These are phyloP conservation scores for Yarrowia keelungensis DNA, from an alignment of 805 yeast genomes.

Conservation along the genomic window DNA sequence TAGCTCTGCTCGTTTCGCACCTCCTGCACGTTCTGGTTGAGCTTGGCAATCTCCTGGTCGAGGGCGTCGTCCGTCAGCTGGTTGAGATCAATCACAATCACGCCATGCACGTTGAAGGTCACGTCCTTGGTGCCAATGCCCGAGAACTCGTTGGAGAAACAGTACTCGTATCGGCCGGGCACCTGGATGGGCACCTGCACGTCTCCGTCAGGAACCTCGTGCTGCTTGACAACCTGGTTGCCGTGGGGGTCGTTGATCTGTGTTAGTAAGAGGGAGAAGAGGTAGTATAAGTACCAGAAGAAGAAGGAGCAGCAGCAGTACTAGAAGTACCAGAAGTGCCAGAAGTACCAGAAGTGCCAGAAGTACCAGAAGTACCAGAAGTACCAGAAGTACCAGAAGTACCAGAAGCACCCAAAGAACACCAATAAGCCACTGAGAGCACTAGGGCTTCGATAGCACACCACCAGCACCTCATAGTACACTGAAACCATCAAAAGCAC, in stretches of 20 bases:
- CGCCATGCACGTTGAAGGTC: slow-evolving; percentile 93
- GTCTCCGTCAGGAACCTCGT: slow-evolving; percentile 80
- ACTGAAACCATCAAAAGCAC: no score
- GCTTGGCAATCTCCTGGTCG: slow-evolving; percentile 80
- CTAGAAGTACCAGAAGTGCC: no score
- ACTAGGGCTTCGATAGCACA: no score
- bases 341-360: no score
- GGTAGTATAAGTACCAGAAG: no score
- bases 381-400: no score
- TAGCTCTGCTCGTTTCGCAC: slow-evolving; percentile 90
- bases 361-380: no score
- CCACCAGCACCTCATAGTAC: no score
- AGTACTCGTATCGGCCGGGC: slow-evolving; percentile 80
- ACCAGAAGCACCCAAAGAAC: no score
- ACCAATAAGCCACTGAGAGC: no score
- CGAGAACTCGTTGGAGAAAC: slow-evolving; percentile 88
- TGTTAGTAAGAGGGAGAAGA: background rate
- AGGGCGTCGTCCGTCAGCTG: slow-evolving; percentile 78
- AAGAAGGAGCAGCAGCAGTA: no score
- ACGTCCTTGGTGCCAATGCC: slow-evolving; percentile 82
- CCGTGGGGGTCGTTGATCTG: slow-evolving; percentile 56
- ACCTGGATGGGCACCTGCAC: slow-evolving; percentile 67
- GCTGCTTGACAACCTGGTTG: slow-evolving; percentile 58
- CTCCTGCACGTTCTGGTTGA: slow-evolving; percentile 78
- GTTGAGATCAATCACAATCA: slow-evolving; percentile 80